Evolutionary conservation across 768 basidiomycete genomes (phyloP).

Genomic region (Cubamyces lactineus): DNA sequence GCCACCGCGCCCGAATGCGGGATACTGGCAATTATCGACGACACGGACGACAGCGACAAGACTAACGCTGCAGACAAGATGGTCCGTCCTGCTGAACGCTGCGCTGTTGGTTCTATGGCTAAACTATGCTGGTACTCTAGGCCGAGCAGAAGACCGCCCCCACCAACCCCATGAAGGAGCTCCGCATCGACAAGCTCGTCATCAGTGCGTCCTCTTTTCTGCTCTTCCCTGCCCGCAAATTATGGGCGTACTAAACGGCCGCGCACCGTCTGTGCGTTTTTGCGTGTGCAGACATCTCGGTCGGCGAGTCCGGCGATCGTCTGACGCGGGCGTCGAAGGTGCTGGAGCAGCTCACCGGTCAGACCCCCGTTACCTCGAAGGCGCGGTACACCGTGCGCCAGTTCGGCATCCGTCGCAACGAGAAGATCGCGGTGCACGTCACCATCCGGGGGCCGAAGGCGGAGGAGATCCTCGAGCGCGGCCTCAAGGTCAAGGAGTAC

Average conservation of each 20-base stretch:
- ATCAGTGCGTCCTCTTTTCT: slow-evolving; percentile 78
- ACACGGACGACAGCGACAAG: slow-evolving; percentile 26
- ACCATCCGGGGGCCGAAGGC: slow-evolving; percentile 99
- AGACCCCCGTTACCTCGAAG: slow-evolving; percentile 99
- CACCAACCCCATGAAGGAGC: slow-evolving; percentile 95
- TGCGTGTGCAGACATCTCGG: slow-evolving; percentile 84
- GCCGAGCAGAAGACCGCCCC: slow-evolving; percentile 89
- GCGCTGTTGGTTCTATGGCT: slow-evolving; percentile 1
- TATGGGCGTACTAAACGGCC: slow-evolving; percentile 15
- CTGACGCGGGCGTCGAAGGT: slow-evolving; percentile 99
- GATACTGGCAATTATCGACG: slow-evolving; percentile 18
- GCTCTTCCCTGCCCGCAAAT: not conserved
- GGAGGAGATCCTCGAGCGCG: slow-evolving; percentile 98
- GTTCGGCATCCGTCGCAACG: slow-evolving; percentile 99
- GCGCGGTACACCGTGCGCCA: slow-evolving; percentile 99
- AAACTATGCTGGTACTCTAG: slow-evolving; percentile 42
- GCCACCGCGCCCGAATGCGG: slow-evolving; percentile 20
- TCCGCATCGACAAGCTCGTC: slow-evolving; percentile 96
- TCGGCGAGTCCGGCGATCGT: slow-evolving; percentile 99
- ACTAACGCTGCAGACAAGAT: slow-evolving; percentile 28
- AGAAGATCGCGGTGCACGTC: slow-evolving; percentile 99
- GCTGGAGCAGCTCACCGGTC: slow-evolving; percentile 98
- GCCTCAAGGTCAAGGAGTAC: slow-evolving; percentile 99
- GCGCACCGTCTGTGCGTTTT: not conserved
- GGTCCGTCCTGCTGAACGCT: slow-evolving; percentile 15